Percentiles rank a stretch among this genome's conserved stretches.
Conservation (phyloP, 2,329 filamentous ascomycete genomes). For the Trichoderma breve region DNA sequence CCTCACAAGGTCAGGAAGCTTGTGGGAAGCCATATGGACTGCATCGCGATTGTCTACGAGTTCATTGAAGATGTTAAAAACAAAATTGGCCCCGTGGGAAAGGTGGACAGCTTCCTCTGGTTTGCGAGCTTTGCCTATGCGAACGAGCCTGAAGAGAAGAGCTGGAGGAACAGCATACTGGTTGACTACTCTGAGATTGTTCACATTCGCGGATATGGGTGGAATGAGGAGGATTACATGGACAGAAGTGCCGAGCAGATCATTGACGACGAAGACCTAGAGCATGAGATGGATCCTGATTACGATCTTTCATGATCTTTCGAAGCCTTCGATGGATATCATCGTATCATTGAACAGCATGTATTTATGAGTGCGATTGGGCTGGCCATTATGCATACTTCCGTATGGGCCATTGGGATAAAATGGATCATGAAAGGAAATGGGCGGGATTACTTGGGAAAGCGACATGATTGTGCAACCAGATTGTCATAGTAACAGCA, state of each 20-base stretch:
- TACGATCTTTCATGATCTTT: background rate
- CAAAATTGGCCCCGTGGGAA: background rate
- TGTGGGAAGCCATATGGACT: background rate
- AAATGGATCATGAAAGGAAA: background rate
- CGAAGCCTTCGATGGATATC: background rate
- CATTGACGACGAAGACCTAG: background rate
- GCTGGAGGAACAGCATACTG: conserved; percentile 9
- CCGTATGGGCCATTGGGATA: background rate
- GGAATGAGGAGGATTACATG: background rate
- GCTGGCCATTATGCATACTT: background rate
- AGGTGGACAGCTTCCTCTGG: conserved; percentile 14
- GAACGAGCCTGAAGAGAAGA: background rate
- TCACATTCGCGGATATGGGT: background rate
- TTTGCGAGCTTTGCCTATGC: conserved; percentile 12
- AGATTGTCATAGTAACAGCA: background rate
- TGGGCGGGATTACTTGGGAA: background rate
- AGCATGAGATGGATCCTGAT: too few species aligned
- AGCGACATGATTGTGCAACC: background rate
- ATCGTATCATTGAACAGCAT: background rate
- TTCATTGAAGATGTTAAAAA: conserved; percentile 12
- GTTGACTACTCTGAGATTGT: conserved; percentile 11
- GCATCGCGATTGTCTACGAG: conserved; percentile 11
- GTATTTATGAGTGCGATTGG: background rate
- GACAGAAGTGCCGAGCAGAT: background rate
- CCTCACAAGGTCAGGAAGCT: background rate